Evolutionary conservation across 345 rosid genomes (phyloP), one percentile per base, ranked within the genome.

Genomic region (Ceriops zippeliana): DNA sequence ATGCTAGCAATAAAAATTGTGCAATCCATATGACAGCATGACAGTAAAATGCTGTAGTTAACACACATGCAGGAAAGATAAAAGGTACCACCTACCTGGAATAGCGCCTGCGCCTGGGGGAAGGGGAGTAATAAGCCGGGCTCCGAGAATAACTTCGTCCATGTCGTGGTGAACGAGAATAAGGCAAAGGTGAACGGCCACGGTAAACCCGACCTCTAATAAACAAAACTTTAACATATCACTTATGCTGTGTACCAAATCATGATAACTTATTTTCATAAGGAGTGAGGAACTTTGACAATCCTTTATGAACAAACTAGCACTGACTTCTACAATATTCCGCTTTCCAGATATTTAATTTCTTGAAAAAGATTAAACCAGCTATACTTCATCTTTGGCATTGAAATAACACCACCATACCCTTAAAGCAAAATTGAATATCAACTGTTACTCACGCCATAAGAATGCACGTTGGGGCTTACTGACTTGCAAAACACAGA

Each of bases 111-210:
- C 72, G 52, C 71, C 83, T 89, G 1, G 86, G 81, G 6, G 91
- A 79, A 74, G 92, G 87, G 1, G 85, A 83, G 61, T 78, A 79
- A 76, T 77, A 83, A 15, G 67, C 68, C 34, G 88, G 90, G 56
- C 85, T 84, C 3, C 71, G 87, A 13, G 90, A 77, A 69, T 81
- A 83, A 21, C 86, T 68, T 21, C 81, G 90, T 20, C 81, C 84
- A 73, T 83, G 77, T 22, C 63, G 67, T 8, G 95, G 91, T 9
- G 96, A 86, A 57, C 67, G 83, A 5, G 92, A 83, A 76, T 85
- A 77, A 57, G 58, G 72, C 53, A 5, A 62, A 35, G 92, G 86
- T 58, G 96, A 87, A 5, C 70, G 79, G 70, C 89, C 81, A 62
- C 81, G 82, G 53, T 90, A 72, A 13, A 82, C 75, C 47, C 28